Conservation (phyloP, 1,284 basidiomycete species). For the Amylostereum chailletii region DNA sequence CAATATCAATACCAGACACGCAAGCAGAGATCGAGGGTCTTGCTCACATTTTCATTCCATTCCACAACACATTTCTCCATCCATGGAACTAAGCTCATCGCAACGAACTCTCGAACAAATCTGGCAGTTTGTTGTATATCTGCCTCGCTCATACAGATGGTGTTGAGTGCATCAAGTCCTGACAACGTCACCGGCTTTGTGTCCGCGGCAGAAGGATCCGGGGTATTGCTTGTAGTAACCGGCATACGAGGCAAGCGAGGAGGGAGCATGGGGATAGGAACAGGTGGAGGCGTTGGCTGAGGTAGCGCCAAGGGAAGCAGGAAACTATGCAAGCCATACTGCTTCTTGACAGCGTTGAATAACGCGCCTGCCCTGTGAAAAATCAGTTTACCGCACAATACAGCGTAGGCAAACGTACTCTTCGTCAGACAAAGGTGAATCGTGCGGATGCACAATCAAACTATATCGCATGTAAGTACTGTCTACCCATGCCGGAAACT, state of each 20-base stretch:
- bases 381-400: conserved; percentile 1
- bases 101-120: conserved; percentile 85
- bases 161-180: conserved; percentile 19
- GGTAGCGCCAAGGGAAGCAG: conserved; percentile 57
- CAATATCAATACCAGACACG: not conserved
- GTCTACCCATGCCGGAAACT: conserved; percentile 75
- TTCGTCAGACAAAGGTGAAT: conserved; percentile 64
- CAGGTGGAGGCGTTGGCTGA: conserved; percentile 47
- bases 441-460: conserved; percentile 63
- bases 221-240: conserved; percentile 9
- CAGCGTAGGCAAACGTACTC: conserved; percentile 45
- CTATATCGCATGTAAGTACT: conserved; percentile 58
- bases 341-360: conserved; percentile 77
- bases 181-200: conserved; percentile 1
- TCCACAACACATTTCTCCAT: conserved; percentile 93
- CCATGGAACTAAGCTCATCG: conserved; percentile 89
- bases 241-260: conserved; percentile 51
- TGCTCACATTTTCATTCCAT: conserved; percentile 82
- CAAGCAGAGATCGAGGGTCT: conserved; percentile 1
- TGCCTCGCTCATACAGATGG: conserved; percentile 53
- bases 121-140: conserved; percentile 78
- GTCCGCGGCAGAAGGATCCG: conserved; percentile 9
- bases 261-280: conserved; percentile 53
- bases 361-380: conserved; percentile 56
- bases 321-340: conserved; percentile 68